Base-by-base conservation (phyloP, 805 yeast species). In the Torulaspora gathmanii region DNA sequence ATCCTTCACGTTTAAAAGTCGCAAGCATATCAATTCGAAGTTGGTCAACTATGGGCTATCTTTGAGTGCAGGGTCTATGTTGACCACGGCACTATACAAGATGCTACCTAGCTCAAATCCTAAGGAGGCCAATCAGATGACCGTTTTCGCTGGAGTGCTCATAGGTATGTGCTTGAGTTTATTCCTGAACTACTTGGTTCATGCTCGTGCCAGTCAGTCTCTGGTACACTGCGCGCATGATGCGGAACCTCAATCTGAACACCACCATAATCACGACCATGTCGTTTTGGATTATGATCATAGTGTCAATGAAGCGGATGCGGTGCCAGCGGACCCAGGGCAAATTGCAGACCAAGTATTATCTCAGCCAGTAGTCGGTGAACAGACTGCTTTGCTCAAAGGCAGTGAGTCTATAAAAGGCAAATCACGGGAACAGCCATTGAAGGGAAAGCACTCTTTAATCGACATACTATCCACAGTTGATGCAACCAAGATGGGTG, bases 161-260 rank as follows among this genome's bases (percentile, higher is more conserved):
- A 56, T 67, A 1, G 98, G 99, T 2, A 75, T 84, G 2, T 36
- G 68, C 1, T 50, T 78, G 1, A 86, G 95, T 58, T 62, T 79
- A 1, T 48, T 65, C 1, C 67, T 91, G 44, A 90, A 89, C 62
- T 61, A 70, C 22, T 29, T 83, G 1, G 78, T 93, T 4, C 96
- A 90, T 63, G 63, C 78, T 28, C 64, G 81, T 42, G 86, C 97
- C 0, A 79, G 91, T 40, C 86, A 86, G 60, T 81, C 90, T 26
- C 77, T 90, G 27, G 85, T 90, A 0, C 96, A 89, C 60, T 89
- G 96, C 65, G 83, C 79, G 12, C 96, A 89, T 56, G 70, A 61
- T 12, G 64, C 60, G 11, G 64, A 47, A 8, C 55, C 47, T 10
- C 54, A 51, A 12, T 54, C 52, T 17, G 52, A 60, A 12, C 58